Conservation (phyloP, 2,329 filamentous ascomycete species). For the Pyricularia grisea region DNA sequence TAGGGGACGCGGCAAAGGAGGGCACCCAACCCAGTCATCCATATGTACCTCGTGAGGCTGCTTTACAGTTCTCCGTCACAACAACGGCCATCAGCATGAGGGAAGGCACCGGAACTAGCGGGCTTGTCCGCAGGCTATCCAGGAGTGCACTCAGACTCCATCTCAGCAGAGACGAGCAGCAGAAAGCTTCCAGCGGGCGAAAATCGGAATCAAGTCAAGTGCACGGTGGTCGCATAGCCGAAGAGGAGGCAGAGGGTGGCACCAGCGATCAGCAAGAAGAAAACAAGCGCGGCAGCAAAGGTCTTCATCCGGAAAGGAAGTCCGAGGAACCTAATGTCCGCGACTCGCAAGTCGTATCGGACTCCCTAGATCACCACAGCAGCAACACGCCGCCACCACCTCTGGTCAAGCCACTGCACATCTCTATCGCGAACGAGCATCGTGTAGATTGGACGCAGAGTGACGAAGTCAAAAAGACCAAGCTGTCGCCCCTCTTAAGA, state of each 20-base stretch:
- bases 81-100: slow-evolving; percentile 34
- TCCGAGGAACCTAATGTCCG: slow-evolving; percentile 6
- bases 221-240: slow-evolving; percentile 26
- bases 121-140: slow-evolving; percentile 32
- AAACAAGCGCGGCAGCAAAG: slow-evolving; percentile 27
- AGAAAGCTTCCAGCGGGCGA: slow-evolving; percentile 14
- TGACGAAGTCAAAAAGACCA: slow-evolving; percentile 29
- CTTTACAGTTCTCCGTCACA: slow-evolving; percentile 43
- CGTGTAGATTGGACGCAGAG: slow-evolving; percentile 51
- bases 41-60: slow-evolving; percentile 44
- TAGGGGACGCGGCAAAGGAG: not conserved
- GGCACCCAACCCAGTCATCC: slow-evolving; percentile 15
- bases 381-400: not conserved
- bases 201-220: slow-evolving; percentile 29
- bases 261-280: slow-evolving; percentile 10
- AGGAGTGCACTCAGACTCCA: slow-evolving; percentile 31
- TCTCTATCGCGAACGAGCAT: slow-evolving; percentile 20
- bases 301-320: slow-evolving; percentile 17
- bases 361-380: slow-evolving; percentile 1
- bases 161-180: slow-evolving; percentile 25
- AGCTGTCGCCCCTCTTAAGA: slow-evolving; percentile 10
- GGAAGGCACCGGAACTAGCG: slow-evolving; percentile 13
- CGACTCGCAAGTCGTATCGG: slow-evolving; percentile 10
- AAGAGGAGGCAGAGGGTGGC: slow-evolving; percentile 22
- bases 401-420: not conserved